Percentiles rank a stretch among this genome's conserved stretches.
Evolutionary conservation across 1,284 basidiomycete species (phyloP).

Genomic region (Leucoagaricus sp.): DNA sequence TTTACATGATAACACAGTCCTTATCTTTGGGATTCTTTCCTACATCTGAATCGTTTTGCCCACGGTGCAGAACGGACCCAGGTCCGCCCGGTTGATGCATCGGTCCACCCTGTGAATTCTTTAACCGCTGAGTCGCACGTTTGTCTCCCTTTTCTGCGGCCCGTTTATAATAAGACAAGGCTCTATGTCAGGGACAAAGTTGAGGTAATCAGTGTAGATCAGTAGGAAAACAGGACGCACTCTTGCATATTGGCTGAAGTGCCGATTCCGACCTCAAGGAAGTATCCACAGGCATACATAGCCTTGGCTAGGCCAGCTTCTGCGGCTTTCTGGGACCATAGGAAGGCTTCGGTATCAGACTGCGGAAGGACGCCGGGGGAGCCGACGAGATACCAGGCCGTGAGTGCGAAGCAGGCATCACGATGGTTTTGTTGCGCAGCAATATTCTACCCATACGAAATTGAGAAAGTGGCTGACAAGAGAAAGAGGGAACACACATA

Average conservation of each 20-base stretch:
- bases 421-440: slow-evolving; percentile 97
- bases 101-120: slow-evolving; percentile 57
- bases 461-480: slow-evolving; percentile 18
- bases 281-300: slow-evolving; percentile 97
- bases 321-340: slow-evolving; percentile 92
- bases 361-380: slow-evolving; percentile 97
- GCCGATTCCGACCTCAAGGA: slow-evolving; percentile 92
- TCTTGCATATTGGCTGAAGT: slow-evolving; percentile 67
- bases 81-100: slow-evolving; percentile 59
- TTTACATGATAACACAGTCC: slow-evolving; percentile 85
- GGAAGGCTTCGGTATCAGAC: slow-evolving; percentile 95
- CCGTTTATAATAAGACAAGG: slow-evolving; percentile 83
- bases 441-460: slow-evolving; percentile 70
- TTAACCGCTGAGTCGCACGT: slow-evolving; percentile 87
- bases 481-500: slow-evolving; percentile 64
- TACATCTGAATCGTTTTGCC: slow-evolving; percentile 42
- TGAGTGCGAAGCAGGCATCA: slow-evolving; percentile 97
- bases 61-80: slow-evolving; percentile 56
- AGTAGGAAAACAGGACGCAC: slow-evolving; percentile 43
- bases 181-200: slow-evolving; percentile 40
- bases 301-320: slow-evolving; percentile 90
- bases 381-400: slow-evolving; percentile 99
- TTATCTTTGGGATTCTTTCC: slow-evolving; percentile 59
- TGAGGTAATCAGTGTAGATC: slow-evolving; percentile 3
- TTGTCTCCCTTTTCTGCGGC: slow-evolving; percentile 96